Evolutionary conservation across 805 yeast species (phyloP).

Genomic region (Saturnispora quitensis): DNA sequence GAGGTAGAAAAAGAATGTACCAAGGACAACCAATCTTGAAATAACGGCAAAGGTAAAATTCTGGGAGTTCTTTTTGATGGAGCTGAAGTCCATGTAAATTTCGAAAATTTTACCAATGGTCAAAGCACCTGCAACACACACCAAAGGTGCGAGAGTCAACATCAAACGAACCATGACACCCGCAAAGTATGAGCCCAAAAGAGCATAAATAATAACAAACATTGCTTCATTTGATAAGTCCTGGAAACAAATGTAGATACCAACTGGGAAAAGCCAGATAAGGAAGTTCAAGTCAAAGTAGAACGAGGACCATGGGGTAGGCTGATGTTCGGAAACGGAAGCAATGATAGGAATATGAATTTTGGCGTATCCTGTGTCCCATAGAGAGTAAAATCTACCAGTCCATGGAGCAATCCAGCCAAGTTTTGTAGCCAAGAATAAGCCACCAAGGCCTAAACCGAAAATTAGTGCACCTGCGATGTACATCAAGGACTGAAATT

Average conservation of each 20-base stretch:
- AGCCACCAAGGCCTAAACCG: slow-evolving; percentile 56
- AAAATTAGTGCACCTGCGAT: slow-evolving; percentile 51
- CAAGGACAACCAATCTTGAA: slow-evolving; percentile 54
- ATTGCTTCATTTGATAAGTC: slow-evolving; percentile 88
- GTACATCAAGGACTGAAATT: slow-evolving; percentile 61
- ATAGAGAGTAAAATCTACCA: slow-evolving; percentile 94
- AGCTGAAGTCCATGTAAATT: slow-evolving; percentile 58
- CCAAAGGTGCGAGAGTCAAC: slow-evolving; percentile 92
- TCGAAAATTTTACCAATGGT: slow-evolving; percentile 81
- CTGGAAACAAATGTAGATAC: slow-evolving; percentile 82
- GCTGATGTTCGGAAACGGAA: slow-evolving; percentile 98
- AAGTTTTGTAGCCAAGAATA: slow-evolving; percentile 72
- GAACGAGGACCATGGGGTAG: slow-evolving; percentile 99
- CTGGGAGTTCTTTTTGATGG: slow-evolving; percentile 14
- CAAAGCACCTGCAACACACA: slow-evolving; percentile 88
- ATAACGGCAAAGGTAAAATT: slow-evolving; percentile 29
- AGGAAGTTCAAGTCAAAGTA: slow-evolving; percentile 88
- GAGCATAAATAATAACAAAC: slow-evolving; percentile 83
- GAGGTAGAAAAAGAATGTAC: slow-evolving; percentile 65
- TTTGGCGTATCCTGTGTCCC: slow-evolving; percentile 98
- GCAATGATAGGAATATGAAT: slow-evolving; percentile 98
- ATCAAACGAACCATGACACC: slow-evolving; percentile 98
- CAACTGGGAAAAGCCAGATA: slow-evolving; percentile 98
- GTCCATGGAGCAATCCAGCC: slow-evolving; percentile 99
- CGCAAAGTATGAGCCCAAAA: slow-evolving; percentile 93